Percentiles rank a stretch among this genome's conserved stretches.
phyloP scores from a whole-genome alignment of 1,139 yeast genomes.

The Nadsonia starkeyi-henricii region DNA sequence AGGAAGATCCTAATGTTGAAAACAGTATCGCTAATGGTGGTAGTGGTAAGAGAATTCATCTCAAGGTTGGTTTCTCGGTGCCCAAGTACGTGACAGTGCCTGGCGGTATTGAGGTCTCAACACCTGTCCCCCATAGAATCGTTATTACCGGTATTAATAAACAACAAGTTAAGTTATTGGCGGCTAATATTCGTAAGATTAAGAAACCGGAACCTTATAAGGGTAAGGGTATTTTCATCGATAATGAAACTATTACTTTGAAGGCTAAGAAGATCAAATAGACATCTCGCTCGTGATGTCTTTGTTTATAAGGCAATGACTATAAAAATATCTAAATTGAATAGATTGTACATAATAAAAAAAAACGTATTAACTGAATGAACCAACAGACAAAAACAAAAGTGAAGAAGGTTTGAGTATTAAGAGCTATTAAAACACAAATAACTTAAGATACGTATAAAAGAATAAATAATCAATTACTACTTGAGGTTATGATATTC shows the following conservation, averaged over 20 bases:
- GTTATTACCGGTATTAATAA: conserved; percentile 78
- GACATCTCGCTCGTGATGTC: conserved; percentile 6
- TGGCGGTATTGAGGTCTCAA: conserved; percentile 52
- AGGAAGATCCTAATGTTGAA: conserved; percentile 29
- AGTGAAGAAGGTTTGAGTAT: no score
- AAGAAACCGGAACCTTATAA: conserved; percentile 98
- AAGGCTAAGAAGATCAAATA: conserved; percentile 90
- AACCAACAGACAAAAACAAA: no score
- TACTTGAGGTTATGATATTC: no score
- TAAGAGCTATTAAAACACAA: no score
- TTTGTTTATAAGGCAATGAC: no score
- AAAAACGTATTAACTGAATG: no score
- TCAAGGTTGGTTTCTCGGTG: conserved; percentile 78
- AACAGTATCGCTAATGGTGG: conserved; percentile 15
- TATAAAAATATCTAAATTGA: no score
- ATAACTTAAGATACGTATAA: no score
- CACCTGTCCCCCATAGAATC: conserved; percentile 82
- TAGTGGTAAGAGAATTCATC: conserved; percentile 47
- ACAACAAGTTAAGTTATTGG: conserved; percentile 77
- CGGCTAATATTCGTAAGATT: conserved; percentile 73
- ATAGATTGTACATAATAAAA: no score
- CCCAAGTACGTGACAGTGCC: conserved; percentile 56
- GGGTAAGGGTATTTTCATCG: conserved; percentile 92
- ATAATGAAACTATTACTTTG: conserved; percentile 78
- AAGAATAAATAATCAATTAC: no score